Evolutionary conservation across 345 rosid species (phyloP), one percentile per base, ranked within the genome.

Genomic region (Draba incana): DNA sequence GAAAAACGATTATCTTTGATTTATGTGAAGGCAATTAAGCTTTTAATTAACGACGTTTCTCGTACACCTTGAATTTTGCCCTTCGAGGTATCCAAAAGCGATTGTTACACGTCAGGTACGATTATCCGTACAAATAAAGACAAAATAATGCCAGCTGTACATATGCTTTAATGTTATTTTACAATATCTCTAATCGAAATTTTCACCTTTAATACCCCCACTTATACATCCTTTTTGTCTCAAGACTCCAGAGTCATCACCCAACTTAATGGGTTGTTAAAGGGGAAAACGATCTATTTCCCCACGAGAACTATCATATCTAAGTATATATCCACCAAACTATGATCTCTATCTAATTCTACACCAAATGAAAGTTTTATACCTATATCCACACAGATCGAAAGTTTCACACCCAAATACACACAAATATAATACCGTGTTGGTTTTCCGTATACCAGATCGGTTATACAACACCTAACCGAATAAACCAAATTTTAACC

Each of bases 71-170:
- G 4, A 57, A 6, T 27, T 37, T 27, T 37, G 68, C 30, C 69
- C 57, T 51, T 67, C 68, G 78, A 61, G 64, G 52, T 4, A n/a
- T 47, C 74, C 11, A 68, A 68, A 68, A 75, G 74, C 3, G 59
- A 41, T 53, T 31, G 25, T 61, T 1, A 38, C 69, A 68, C 69
- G 78, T 61, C 57, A 75, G 48, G 70, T 75, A 75, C 70, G 64
- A 75, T 47, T 62, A 68, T 75, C 78, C 78, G 78, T 75, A 75
- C 78, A 7, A 14, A 62, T 62, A 56, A 4, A 55, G 65, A 75
- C 74, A 66, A 71, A 33, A 33, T 33, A 52, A 51, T 62, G 47
- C 57, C 42, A 61, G 49, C 68, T 53, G 33, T 64, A 41, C 39
- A 11, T 46, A 64, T 14, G 47, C 44, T 72, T 55, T 63, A 12